phyloP scores from a whole-genome alignment of 179 eudicot species.

The Sideroxylon spinosum region DNA sequence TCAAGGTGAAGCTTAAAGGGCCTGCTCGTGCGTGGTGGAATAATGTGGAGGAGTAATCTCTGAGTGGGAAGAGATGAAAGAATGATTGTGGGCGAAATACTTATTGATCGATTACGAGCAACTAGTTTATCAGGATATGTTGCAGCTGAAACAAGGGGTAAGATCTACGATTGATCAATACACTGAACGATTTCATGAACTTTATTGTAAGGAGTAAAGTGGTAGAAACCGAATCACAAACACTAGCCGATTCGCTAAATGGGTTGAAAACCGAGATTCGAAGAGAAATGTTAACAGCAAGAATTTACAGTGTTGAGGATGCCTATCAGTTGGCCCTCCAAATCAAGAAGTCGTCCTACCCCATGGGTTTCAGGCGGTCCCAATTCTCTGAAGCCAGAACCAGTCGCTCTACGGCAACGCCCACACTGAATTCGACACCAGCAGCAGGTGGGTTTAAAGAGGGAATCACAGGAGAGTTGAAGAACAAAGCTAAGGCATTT shows the following conservation, averaged over 20 bases:
- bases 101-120: neutral
- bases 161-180: neutral
- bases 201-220: neutral
- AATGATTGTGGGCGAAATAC: neutral
- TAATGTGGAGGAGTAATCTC: neutral
- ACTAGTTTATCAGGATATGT: neutral
- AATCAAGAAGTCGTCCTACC: neutral
- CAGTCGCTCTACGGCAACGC: neutral
- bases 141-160: neutral
- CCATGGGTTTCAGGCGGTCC: neutral
- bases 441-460: neutral
- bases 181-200: neutral
- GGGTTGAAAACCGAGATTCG: neutral
- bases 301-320: neutral
- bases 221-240: neutral
- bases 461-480: no score
- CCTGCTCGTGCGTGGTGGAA: neutral
- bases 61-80: neutral
- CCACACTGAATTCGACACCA: neutral
- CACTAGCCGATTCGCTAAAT: neutral
- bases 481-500: no score
- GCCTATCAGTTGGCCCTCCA: constrained; percentile 1
- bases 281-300: neutral
- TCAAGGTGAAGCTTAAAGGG: constrained; percentile 9
- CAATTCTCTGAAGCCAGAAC: no score